A percentile compares a stretch with the other conserved stretches of the same genome.
Conservation (phyloP, 2,329 filamentous ascomycete genomes). For the Aspergillus oerlinghausenensis region DNA sequence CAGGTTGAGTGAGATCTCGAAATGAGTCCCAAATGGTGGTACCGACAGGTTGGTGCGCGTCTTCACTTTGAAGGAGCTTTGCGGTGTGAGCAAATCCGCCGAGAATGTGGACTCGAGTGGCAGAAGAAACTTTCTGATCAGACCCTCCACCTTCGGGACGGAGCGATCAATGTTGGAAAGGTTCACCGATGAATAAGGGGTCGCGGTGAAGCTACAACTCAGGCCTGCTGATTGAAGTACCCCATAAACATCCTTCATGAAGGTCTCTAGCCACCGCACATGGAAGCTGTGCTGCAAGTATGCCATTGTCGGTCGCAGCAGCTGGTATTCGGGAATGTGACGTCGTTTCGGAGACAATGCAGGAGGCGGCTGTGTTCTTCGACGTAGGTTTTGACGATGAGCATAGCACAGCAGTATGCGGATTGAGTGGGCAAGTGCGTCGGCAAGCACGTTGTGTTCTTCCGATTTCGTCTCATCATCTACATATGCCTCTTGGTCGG, state of each 20-base stretch:
- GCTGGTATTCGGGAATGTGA: slow-evolving; percentile 48
- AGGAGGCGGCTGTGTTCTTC: slow-evolving; percentile 60
- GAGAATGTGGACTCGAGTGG: slow-evolving; percentile 42
- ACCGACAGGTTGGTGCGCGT: slow-evolving; percentile 32
- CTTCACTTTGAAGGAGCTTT: slow-evolving; percentile 35
- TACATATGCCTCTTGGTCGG: slow-evolving; percentile 41
- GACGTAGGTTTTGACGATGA: slow-evolving; percentile 67
- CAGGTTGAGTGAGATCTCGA: slow-evolving; percentile 32
- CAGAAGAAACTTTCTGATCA: slow-evolving; percentile 39
- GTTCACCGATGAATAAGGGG: slow-evolving; percentile 24
- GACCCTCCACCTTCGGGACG: slow-evolving; percentile 32
- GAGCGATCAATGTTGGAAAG: slow-evolving; percentile 5
- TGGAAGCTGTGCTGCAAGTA: slow-evolving; percentile 48
- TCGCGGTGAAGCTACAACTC: slow-evolving; percentile 21
- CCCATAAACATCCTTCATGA: slow-evolving; percentile 27
- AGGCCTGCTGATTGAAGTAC: slow-evolving; percentile 32
- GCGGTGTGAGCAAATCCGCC: slow-evolving; percentile 31
- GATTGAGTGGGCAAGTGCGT: slow-evolving; percentile 62
- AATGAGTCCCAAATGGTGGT: slow-evolving; percentile 35
- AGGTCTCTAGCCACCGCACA: slow-evolving; percentile 30
- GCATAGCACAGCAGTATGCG: slow-evolving; percentile 73
- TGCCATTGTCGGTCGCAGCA: slow-evolving; percentile 56
- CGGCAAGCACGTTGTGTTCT: slow-evolving; percentile 49
- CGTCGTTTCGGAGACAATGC: slow-evolving; percentile 51
- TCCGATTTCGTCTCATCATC: slow-evolving; percentile 23